These are phyloP conservation scores for Carallia brachiata DNA, from an alignment of 345 rosid genomes.

Conservation along the genomic window DNA sequence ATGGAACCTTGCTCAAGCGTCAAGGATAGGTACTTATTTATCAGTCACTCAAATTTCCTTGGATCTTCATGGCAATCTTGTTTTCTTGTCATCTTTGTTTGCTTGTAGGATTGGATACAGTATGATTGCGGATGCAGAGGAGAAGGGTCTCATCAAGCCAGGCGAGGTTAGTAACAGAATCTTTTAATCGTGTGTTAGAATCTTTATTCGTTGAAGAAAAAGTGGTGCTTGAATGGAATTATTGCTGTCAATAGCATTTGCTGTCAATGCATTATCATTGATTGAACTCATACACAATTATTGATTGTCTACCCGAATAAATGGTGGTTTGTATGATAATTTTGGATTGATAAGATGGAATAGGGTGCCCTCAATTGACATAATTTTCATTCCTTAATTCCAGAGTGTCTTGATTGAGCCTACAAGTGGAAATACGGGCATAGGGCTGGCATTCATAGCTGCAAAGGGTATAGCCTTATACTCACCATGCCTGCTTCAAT, in stretches of 20 bases:
- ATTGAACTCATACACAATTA: not conserved
- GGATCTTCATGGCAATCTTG: not conserved
- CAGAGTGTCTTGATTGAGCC: conserved; percentile 78
- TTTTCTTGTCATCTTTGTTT: not conserved
- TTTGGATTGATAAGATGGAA: conserved; percentile 1
- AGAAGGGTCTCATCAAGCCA: conserved; percentile 56
- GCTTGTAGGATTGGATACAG: conserved; percentile 64
- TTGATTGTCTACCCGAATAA: not conserved
- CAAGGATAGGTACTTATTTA: conserved; percentile 61
- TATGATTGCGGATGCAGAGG: conserved; percentile 78
- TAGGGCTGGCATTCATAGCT: conserved; percentile 83
- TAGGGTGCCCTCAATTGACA: conserved; percentile 10
- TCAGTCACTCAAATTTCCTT: not conserved
- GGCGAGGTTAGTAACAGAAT: conserved; percentile 54
- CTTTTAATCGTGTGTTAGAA: not conserved
- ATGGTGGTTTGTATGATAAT: not conserved
- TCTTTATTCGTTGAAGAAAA: not conserved
- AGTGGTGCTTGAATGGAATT: conserved; percentile 42
- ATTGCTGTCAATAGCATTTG: too few species aligned
- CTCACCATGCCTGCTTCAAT: conserved; percentile 87
- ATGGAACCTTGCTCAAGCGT: conserved; percentile 93
- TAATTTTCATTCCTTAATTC: conserved; percentile 15
- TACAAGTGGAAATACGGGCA: conserved; percentile 86
- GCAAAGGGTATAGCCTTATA: conserved; percentile 77
- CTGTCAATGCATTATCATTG: too few species aligned